Evolutionary conservation across 2,329 filamentous ascomycete species (phyloP), one percentile per base, ranked within the genome.

Genomic region (Pseudocercospora macadamiae): DNA sequence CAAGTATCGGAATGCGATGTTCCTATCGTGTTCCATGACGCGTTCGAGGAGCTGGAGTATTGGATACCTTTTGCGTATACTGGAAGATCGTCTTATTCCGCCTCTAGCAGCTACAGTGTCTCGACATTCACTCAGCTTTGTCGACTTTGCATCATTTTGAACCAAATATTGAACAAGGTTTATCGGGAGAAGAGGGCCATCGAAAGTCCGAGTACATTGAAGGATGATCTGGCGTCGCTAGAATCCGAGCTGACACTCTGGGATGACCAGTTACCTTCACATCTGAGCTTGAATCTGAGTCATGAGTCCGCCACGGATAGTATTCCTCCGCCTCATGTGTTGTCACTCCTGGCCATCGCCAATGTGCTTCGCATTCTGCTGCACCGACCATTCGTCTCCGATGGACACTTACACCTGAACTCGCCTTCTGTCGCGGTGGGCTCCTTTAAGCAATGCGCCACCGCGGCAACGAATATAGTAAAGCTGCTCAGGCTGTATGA

Each of bases 361-460:
- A 75, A 84, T 54, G 80, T 81, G 0, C 73, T 83, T 0, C 67
- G 80, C 1, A 83, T 85, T 4, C 76, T 85, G 0, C 72, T 85
- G 0, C 81, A 84, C 60, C 80, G 80, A 5, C 82, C 81, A 0
- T 83, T 84, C 23, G 76, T 84, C 3, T 75, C 77, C 3, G 78
- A 81, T 18, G 79, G 79, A 0, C 79, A 83, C 58, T 73, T 82
- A 0, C 77, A 80, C 59, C 76, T 69, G 32, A 77, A 47, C 21
- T 58, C 58, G n/a, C 62, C 77, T 0, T 74, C 75, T 0, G 75
- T 77, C 1, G 75, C 79, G 0, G 71, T 77, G 2, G 75, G 77
- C 37, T 79, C 80, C 19, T 1, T 80, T 61, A 70, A 74, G 51
- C 75, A 73, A 32, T 84, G 82, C 57, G 76, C 78, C 0, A 71